Evolutionary conservation across 257 asterid genomes (phyloP).

Genomic region (Nicotiana tomentosiformis): DNA sequence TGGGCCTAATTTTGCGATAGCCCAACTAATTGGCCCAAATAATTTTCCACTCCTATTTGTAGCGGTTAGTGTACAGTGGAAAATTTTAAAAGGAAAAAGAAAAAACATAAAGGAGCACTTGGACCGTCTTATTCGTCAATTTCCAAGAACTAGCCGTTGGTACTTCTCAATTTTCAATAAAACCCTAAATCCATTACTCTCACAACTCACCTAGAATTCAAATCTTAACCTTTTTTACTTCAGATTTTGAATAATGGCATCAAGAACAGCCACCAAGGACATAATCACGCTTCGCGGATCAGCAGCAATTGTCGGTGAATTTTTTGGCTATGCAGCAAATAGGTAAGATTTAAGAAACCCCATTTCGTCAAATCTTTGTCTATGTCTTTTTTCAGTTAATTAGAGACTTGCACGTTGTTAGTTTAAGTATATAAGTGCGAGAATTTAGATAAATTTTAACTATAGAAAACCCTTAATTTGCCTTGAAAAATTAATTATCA

Average conservation of each 20-base stretch:
- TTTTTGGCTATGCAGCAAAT: conserved; percentile 92
- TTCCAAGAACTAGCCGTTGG: conserved; percentile 18
- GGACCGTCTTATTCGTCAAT: not conserved
- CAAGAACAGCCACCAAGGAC: conserved; percentile 70
- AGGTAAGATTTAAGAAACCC: conserved; percentile 35
- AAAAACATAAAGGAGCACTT: not conserved
- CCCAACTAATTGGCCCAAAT: too few relatives aligned
- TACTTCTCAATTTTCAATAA: not conserved
- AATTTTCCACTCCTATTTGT: too few relatives aligned
- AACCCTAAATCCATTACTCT: not conserved
- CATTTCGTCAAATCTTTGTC: too few relatives aligned
- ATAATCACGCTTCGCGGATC: conserved; percentile 93
- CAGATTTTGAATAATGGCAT: conserved; percentile 43
- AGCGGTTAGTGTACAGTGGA: too few relatives aligned
- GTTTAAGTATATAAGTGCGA: too few relatives aligned
- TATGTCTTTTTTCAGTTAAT: not conserved
- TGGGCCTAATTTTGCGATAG: too few relatives aligned
- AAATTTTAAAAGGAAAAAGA: too few relatives aligned
- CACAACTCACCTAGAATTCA: not conserved
- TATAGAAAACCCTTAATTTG: not conserved
- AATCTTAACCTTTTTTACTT: not conserved
- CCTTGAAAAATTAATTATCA: too few relatives aligned
- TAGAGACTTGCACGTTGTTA: not conserved
- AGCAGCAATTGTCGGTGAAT: conserved; percentile 84
- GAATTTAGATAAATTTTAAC: not conserved